Evolutionary conservation across 108 stramenopile species (phyloP), one percentile per base, ranked within the genome.

Genomic region (Seminavis robusta): DNA sequence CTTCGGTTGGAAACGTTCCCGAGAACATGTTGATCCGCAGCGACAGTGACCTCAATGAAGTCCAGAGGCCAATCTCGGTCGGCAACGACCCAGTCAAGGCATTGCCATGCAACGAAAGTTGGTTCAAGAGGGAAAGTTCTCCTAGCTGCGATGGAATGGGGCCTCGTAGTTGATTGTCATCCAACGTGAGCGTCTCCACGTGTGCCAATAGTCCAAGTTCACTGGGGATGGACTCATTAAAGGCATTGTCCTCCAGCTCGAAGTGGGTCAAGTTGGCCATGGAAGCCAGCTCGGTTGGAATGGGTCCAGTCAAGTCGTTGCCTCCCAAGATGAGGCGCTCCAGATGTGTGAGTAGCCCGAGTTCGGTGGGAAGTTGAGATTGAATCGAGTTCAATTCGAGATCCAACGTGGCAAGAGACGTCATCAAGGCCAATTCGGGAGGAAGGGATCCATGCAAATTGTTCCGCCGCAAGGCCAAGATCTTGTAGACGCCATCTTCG

Each of bases 1-100:
- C n/a, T n/a, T n/a, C n/a, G n/a, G n/a, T n/a, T n/a, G n/a, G 59
- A 39, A 63, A 81, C 63, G 33, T 77, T 26, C 80, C 80, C 4
- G 73, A 56, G 3, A 81, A 39, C 47, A 48, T 61, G 44, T 81
- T 81, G 34, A 75, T 65, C 11, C 56, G 56, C 7, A 81, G n/a
- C 28, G 58, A 69, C 7, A 81, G 48, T 27, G 50, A 55, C 46
- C 61, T 26, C 0, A 81, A 1, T 33, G 29, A n/a, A n/a, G n/a
- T n/a, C n/a, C n/a, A n/a, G n/a, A n/a, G n/a, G n/a, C 51, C 48
- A 30, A 79, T 30, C 42, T 76, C 74, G 15, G 57, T 8, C 16
- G 81, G 81, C 11, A 83, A 61, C 6, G 52, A 34, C 25, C 81
- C 81, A 11, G 61, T 62, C n/a, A 83, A 44, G 2, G 13, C 13